These are phyloP conservation scores for Sporisorium iseilematis-ciliati DNA, from an alignment of 1,284 basidiomycete species.

Conservation along the genomic window DNA sequence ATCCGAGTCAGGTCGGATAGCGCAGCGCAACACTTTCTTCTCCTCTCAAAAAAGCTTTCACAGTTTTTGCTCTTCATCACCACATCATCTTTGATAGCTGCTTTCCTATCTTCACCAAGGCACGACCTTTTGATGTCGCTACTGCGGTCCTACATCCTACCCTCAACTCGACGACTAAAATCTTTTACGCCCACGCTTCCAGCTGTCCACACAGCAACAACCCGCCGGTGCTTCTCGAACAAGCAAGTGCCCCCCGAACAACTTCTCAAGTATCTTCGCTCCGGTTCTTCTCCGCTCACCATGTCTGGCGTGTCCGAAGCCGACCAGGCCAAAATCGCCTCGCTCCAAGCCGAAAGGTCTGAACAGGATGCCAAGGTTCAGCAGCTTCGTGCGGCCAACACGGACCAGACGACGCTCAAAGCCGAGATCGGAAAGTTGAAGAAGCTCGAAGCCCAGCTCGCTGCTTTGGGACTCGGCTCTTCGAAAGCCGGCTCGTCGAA, in stretches of 20 bases:
- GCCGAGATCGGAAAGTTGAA: constrained; percentile 58
- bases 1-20: constrained; percentile 6
- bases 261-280: constrained; percentile 22
- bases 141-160: constrained; percentile 31
- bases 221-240: constrained; percentile 24
- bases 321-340: constrained; percentile 25
- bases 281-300: background rate
- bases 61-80: background rate
- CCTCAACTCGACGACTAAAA: constrained; percentile 6
- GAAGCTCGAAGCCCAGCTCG: constrained; percentile 56
- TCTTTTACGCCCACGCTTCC: constrained; percentile 13
- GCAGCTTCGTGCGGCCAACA: constrained; percentile 50
- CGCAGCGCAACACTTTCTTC: constrained; percentile 2
- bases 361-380: constrained; percentile 62
- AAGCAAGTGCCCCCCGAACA: constrained; percentile 33
- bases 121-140: constrained; percentile 27
- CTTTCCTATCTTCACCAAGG: too few species aligned
- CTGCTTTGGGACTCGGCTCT: constrained; percentile 42
- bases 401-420: constrained; percentile 46
- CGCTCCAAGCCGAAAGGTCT: constrained; percentile 49
- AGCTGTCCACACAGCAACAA: background rate
- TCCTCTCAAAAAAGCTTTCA: background rate
- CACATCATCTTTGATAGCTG: background rate
- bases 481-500: constrained; percentile 41
- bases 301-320: constrained; percentile 28